A percentile compares a stretch with the other conserved stretches of the same genome.
Conservation (phyloP, 306 rosid genomes). For the Dryas alaskensis region DNA sequence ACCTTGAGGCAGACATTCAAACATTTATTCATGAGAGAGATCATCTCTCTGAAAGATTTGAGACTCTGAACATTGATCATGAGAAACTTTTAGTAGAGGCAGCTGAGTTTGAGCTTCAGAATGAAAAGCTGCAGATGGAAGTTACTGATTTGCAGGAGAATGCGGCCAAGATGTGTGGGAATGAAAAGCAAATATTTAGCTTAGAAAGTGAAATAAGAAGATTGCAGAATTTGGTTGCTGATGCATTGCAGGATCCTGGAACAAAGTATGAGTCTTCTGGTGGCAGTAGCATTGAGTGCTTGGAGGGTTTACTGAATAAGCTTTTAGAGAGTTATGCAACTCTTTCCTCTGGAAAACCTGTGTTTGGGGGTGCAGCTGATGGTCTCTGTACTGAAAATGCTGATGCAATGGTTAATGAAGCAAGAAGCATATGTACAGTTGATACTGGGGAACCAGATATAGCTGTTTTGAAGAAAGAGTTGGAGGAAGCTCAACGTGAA, state of each 20-base stretch:
- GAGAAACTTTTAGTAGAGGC: constrained; percentile 47
- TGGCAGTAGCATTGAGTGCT: constrained; percentile 52
- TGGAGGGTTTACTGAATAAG: constrained; percentile 62
- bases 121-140: constrained; percentile 54
- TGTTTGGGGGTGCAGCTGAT: constrained; percentile 30
- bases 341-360: constrained; percentile 39
- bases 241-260: constrained; percentile 55
- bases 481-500: constrained; percentile 65
- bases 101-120: constrained; percentile 57
- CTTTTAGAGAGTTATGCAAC: constrained; percentile 55
- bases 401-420: constrained; percentile 32
- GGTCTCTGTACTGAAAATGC: constrained; percentile 33
- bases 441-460: constrained; percentile 39
- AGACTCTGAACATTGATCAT: constrained; percentile 43
- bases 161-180: constrained; percentile 44
- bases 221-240: constrained; percentile 55
- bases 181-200: constrained; percentile 42
- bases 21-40: constrained; percentile 50
- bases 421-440: constrained; percentile 38
- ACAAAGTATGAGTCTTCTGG: constrained; percentile 45
- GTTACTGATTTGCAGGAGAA: constrained; percentile 47
- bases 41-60: constrained; percentile 57
- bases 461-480: constrained; percentile 57
- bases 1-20: constrained; percentile 56
- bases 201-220: constrained; percentile 52